Evolutionary conservation across 73 alveolate genomes (phyloP).

Genomic region (Effrenium voratum): DNA sequence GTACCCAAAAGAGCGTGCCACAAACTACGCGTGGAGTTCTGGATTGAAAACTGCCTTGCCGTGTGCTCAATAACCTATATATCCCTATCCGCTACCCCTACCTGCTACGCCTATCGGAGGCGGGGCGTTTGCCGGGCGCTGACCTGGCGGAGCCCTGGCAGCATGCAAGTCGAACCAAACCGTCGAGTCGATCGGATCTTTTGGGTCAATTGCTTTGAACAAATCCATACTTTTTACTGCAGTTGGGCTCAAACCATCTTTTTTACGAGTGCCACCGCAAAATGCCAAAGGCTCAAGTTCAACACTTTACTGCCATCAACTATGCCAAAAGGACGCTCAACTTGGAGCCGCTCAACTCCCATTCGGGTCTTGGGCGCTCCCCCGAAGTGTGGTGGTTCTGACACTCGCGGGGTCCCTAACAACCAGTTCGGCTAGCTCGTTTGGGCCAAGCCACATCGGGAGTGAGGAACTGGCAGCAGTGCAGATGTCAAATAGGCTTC

Average conservation of each 20-base stretch:
- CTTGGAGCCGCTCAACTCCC: no score
- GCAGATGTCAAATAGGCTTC: no score
- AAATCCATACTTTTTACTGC: background rate
- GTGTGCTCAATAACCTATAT: background rate
- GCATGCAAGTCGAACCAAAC: background rate
- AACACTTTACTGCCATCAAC: background rate
- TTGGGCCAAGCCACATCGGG: no score
- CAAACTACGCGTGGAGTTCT: background rate
- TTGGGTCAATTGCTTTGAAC: background rate
- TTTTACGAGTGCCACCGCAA: background rate
- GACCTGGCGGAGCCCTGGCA: slow-evolving; percentile 14
- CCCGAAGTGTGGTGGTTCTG: no score
- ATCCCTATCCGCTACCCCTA: background rate
- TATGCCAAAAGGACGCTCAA: background rate
- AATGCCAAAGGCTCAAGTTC: background rate
- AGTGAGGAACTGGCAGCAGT: no score
- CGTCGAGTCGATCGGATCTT: background rate
- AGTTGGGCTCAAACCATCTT: background rate
- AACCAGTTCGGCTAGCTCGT: no score
- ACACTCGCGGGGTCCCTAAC: no score
- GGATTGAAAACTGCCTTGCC: background rate
- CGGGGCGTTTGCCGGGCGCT: slow-evolving; percentile 38
- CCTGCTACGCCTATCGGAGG: slow-evolving; percentile 1
- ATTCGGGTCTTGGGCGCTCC: no score
- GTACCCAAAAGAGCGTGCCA: background rate